Evolutionary conservation across 2,329 filamentous ascomycete species (phyloP).

Genomic region (Gnomoniopsis smithogilvyi): DNA sequence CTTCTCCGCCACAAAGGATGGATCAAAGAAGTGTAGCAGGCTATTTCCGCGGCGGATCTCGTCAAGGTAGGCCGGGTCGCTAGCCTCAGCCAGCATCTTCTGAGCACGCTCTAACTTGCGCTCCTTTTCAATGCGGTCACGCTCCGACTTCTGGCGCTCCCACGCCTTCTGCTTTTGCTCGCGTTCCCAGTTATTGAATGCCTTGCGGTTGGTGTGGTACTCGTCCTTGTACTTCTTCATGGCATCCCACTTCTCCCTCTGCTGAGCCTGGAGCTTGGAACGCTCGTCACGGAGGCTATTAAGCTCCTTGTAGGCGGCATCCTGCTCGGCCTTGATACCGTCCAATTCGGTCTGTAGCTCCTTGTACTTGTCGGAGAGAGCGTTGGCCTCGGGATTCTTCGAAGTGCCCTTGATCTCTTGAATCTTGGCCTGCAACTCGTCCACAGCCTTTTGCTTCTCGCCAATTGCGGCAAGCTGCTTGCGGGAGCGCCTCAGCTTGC

Average conservation of each 20-base stretch:
- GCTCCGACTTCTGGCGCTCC: slow-evolving; percentile 79
- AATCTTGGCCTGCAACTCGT: slow-evolving; percentile 82
- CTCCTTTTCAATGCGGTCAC: slow-evolving; percentile 67
- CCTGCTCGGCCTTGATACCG: slow-evolving; percentile 85
- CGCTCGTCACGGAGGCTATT: slow-evolving; percentile 82
- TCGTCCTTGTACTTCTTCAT: slow-evolving; percentile 87
- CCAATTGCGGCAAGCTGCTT: slow-evolving; percentile 89
- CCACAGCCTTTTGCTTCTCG: slow-evolving; percentile 82
- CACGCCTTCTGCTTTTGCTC: slow-evolving; percentile 73
- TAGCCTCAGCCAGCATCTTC: slow-evolving; percentile 75
- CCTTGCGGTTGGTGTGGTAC: slow-evolving; percentile 78
- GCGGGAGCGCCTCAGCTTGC: slow-evolving; percentile 78
- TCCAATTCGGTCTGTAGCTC: slow-evolving; percentile 86
- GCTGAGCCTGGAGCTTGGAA: slow-evolving; percentile 76
- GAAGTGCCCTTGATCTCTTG: slow-evolving; percentile 83
- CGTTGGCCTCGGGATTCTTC: slow-evolving; percentile 88
- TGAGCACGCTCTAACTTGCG: slow-evolving; percentile 74
- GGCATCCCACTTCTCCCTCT: slow-evolving; percentile 79
- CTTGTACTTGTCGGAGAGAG: slow-evolving; percentile 81
- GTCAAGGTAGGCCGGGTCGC: slow-evolving; percentile 83
- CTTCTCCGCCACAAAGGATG: slow-evolving; percentile 65
- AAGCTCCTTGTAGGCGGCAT: slow-evolving; percentile 84
- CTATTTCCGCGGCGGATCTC: slow-evolving; percentile 88
- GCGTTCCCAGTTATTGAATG: slow-evolving; percentile 78
- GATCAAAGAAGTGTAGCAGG: slow-evolving; percentile 89